phyloP scores from a whole-genome alignment of 805 yeast species.

The Pichia phayaonensis region DNA sequence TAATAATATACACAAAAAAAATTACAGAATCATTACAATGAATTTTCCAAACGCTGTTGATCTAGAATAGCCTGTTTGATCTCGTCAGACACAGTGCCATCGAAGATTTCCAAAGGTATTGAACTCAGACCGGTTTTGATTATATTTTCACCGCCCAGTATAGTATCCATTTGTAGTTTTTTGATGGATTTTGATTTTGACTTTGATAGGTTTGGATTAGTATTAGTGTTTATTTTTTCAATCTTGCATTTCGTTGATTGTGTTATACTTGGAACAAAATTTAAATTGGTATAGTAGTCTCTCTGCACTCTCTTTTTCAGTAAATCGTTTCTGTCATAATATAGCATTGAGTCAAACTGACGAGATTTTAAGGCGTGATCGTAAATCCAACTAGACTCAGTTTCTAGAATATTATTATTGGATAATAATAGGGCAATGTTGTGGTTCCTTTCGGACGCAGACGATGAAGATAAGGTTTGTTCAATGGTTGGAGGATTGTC shows the following conservation, averaged over 20 bases:
- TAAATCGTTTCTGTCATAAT: constrained; percentile 47
- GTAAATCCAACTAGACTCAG: constrained; percentile 52
- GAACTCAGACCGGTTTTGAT: constrained; percentile 59
- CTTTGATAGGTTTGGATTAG: constrained; percentile 11
- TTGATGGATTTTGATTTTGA: constrained; percentile 17
- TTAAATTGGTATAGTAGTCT: constrained; percentile 81
- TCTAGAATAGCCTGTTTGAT: constrained; percentile 50
- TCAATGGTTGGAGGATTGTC: constrained; percentile 19
- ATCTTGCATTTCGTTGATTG: constrained; percentile 45
- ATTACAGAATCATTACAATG: neutral
- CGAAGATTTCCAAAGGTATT: constrained; percentile 53
- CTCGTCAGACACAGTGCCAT: constrained; percentile 49
- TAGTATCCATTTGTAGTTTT: constrained; percentile 38
- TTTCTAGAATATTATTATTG: constrained; percentile 9
- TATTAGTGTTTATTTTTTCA: constrained; percentile 19
- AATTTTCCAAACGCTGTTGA: constrained; percentile 49
- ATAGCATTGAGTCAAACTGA: constrained; percentile 57
- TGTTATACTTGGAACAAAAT: constrained; percentile 63
- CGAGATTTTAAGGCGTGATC: constrained; percentile 77
- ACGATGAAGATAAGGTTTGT: neutral
- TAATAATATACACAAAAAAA: neutral
- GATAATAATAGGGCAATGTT: constrained; percentile 5
- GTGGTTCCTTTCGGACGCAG: constrained; percentile 4
- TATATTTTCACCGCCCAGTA: constrained; percentile 28
- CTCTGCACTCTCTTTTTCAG: constrained; percentile 49